phyloP scores from a whole-genome alignment of 2,329 filamentous ascomycete genomes.

The Ophiostoma fasciatum region DNA sequence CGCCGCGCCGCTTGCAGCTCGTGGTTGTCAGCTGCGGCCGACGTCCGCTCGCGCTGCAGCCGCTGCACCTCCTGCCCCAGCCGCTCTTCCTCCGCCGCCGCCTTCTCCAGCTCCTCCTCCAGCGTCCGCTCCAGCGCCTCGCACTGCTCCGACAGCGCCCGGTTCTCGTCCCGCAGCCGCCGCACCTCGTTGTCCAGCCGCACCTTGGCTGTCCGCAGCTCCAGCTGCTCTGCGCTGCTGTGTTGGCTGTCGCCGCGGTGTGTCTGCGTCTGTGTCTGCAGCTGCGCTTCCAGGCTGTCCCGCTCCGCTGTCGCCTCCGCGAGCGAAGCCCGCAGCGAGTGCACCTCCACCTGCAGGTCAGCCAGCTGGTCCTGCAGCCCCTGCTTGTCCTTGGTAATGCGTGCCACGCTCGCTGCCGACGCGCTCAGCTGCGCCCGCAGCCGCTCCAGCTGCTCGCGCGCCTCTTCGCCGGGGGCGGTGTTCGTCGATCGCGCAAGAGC shows the following conservation, averaged over 20 bases:
- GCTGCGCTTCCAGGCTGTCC: constrained; percentile 48
- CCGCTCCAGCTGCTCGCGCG: constrained; percentile 29
- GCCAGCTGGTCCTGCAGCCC: constrained; percentile 47
- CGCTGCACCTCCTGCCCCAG: constrained; percentile 39
- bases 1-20: constrained; percentile 45
- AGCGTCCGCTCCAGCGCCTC: constrained; percentile 47
- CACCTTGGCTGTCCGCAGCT: constrained; percentile 51
- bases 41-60: constrained; percentile 31
- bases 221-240: constrained; percentile 53
- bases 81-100: constrained; percentile 49
- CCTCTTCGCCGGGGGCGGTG: too few relatives aligned
- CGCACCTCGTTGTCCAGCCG: constrained; percentile 54
- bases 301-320: constrained; percentile 48
- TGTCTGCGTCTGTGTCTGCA: constrained; percentile 36
- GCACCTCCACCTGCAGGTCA: constrained; percentile 43
- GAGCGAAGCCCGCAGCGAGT: constrained; percentile 39
- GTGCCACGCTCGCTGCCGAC: constrained; percentile 38
- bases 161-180: constrained; percentile 49
- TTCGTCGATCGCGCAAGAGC: too few relatives aligned
- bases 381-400: constrained; percentile 40
- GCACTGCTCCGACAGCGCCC: constrained; percentile 38
- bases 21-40: constrained; percentile 31
- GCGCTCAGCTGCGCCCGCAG: constrained; percentile 44
- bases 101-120: constrained; percentile 50
- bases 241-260: constrained; percentile 44